phyloP scores from a whole-genome alignment of 169 alveolate species.

The Babesia bigemina region DNA sequence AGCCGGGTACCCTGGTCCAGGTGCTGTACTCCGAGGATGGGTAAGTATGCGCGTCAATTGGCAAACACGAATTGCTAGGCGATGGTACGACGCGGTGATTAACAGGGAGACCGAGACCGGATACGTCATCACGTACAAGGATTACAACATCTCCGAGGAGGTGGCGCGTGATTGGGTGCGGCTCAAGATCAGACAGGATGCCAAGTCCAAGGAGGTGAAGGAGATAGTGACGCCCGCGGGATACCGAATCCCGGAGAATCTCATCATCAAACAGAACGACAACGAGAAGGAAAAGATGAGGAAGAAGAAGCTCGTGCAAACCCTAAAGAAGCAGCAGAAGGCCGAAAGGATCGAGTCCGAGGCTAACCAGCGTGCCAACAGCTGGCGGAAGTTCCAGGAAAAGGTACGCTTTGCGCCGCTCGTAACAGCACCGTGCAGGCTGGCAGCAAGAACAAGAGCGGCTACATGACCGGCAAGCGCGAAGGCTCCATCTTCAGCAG shows the following conservation, averaged over 20 bases:
- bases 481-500: conserved; percentile 64
- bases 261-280: conserved; percentile 73
- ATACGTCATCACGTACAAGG: conserved; percentile 73
- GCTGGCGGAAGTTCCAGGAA: conserved; percentile 77
- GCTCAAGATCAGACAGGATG: conserved; percentile 17
- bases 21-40: conserved; percentile 64
- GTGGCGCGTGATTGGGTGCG: conserved; percentile 71
- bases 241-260: conserved; percentile 75
- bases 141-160: conserved; percentile 76
- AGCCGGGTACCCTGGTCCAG: conserved; percentile 63
- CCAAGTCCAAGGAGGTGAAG: conserved; percentile 51
- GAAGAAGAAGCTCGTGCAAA: conserved; percentile 74
- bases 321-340: conserved; percentile 77
- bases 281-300: conserved; percentile 73
- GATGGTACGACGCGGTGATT: conserved; percentile 76
- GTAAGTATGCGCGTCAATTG: conserved; percentile 1
- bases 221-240: conserved; percentile 81
- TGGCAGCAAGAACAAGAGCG: conserved; percentile 62
- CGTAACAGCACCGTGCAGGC: conserved; percentile 18
- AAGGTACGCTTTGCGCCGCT: conserved; percentile 37
- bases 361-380: conserved; percentile 67
- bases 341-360: conserved; percentile 70
- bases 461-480: conserved; percentile 69
- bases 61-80: conserved; percentile 34
- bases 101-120: conserved; percentile 70